A percentile compares a stretch with the other conserved stretches of the same genome.
Conservation (phyloP, 192 early-diverging fungal species). For the Podila epicladia region DNA sequence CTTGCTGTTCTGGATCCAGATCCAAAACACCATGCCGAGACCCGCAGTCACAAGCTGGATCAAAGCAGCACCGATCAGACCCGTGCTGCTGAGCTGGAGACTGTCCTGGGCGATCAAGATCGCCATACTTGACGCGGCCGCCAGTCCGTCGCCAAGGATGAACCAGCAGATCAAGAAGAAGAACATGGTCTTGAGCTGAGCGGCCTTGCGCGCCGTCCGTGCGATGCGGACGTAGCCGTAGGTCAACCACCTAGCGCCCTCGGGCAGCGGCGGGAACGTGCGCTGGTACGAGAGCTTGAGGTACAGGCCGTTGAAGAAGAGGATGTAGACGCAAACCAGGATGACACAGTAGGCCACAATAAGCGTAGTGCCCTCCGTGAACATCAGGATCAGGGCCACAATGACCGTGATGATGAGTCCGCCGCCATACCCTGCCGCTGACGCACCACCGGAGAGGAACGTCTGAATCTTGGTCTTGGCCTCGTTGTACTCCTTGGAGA, state of each 20-base stretch:
- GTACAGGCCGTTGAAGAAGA: constrained; percentile 41
- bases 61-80: constrained; percentile 62
- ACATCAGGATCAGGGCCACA: constrained; percentile 30
- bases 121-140: constrained; percentile 62
- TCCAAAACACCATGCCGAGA: constrained; percentile 64
- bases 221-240: constrained; percentile 53
- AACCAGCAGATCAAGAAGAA: constrained; percentile 75
- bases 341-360: constrained; percentile 45
- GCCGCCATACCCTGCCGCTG: constrained; percentile 41
- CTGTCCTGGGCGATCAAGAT: constrained; percentile 64
- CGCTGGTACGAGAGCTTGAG: constrained; percentile 44
- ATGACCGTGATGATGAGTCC: constrained; percentile 48
- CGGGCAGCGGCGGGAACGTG: constrained; percentile 58
- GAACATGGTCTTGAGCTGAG: constrained; percentile 64
- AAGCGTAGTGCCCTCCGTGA: constrained; percentile 23
- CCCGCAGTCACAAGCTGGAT: constrained; percentile 63
- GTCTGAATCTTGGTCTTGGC: constrained; percentile 43
- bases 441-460: constrained; percentile 49
- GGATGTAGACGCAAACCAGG: constrained; percentile 53
- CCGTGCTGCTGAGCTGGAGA: constrained; percentile 54
- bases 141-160: constrained; percentile 73
- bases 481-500: constrained; percentile 17
- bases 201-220: constrained; percentile 50
- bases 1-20: constrained; percentile 61
- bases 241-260: constrained; percentile 46